phyloP scores from a whole-genome alignment of 2,329 filamentous ascomycete genomes.

The Fusarium burgessii region DNA sequence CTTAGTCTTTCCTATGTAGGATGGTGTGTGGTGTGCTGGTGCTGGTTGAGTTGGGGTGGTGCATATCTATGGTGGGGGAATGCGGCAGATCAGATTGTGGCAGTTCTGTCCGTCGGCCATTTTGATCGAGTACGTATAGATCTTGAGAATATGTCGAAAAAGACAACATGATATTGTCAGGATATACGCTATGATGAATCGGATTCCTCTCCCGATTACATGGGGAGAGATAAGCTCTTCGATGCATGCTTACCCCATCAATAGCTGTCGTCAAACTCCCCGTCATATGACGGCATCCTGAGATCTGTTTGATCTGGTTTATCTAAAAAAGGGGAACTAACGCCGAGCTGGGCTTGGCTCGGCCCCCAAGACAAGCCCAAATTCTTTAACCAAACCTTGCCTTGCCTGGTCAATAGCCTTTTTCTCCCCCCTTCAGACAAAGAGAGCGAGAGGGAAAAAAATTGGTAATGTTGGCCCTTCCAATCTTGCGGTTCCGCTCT shows the following conservation, averaged over 20 bases:
- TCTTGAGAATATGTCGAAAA: neutral
- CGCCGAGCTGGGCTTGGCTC: conserved; percentile 5
- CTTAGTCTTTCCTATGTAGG: neutral
- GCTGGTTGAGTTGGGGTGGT: conserved; percentile 6
- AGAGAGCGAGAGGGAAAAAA: neutral
- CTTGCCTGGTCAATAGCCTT: neutral
- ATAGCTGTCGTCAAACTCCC: conserved; percentile 32
- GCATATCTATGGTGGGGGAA: conserved; percentile 31
- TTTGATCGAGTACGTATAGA: neutral
- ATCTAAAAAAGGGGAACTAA: conserved; percentile 34
- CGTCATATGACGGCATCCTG: conserved; percentile 40
- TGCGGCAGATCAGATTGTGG: conserved; percentile 36
- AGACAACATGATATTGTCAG: neutral
- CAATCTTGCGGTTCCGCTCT: conserved; percentile 39
- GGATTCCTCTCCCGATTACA: neutral
- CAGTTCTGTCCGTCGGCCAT: conserved; percentile 23
- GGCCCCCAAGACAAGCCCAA: conserved; percentile 11
- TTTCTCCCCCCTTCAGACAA: neutral
- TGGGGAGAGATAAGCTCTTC: neutral
- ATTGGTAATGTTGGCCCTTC: neutral
- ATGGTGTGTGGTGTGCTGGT: conserved; percentile 9
- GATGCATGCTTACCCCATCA: neutral
- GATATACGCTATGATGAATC: neutral
- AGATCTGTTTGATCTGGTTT: conserved; percentile 37
- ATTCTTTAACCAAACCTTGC: conserved; percentile 10